Conservation (phyloP, 306 rosid genomes). For the Vigna radiata region DNA sequence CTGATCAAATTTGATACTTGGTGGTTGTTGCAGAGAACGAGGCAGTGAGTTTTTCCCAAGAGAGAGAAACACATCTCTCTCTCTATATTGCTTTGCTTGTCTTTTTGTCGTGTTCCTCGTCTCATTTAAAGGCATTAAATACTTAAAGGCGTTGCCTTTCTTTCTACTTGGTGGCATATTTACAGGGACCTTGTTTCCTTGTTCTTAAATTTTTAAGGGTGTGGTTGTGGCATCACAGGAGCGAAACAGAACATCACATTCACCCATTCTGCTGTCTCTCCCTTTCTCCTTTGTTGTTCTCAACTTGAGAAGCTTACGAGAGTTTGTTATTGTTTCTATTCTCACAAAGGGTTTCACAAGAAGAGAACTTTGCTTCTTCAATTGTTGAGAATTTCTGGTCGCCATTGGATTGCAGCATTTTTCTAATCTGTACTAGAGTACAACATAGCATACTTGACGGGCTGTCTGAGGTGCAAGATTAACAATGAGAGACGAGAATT, state of each 20-base stretch:
- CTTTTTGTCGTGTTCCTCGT: slow-evolving; percentile 81
- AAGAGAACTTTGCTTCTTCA: slow-evolving; percentile 25
- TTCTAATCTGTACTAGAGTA: neutral
- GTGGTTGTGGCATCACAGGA: slow-evolving; percentile 36
- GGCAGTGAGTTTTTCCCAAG: slow-evolving; percentile 65
- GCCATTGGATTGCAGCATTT: neutral
- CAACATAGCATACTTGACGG: slow-evolving; percentile 38
- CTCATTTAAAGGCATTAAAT: slow-evolving; percentile 77
- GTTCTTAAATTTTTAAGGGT: slow-evolving; percentile 35
- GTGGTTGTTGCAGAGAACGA: slow-evolving; percentile 84
- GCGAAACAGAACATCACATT: slow-evolving; percentile 26
- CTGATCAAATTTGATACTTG: slow-evolving; percentile 82
- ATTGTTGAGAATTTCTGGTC: slow-evolving; percentile 43
- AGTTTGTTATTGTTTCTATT: slow-evolving; percentile 44
- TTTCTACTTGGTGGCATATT: slow-evolving; percentile 46
- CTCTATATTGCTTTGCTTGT: slow-evolving; percentile 51
- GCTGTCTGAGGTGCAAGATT: slow-evolving; percentile 78
- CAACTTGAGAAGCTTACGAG: slow-evolving; percentile 34
- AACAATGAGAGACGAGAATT: slow-evolving; percentile 88
- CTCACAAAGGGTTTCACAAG: slow-evolving; percentile 18
- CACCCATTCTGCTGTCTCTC: slow-evolving; percentile 35
- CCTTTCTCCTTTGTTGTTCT: neutral
- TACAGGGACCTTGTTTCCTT: slow-evolving; percentile 41
- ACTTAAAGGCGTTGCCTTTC: slow-evolving; percentile 49
- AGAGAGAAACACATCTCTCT: slow-evolving; percentile 56